Conservation (phyloP, 345 rosid species). For the Gossypium sturtianum region DNA sequence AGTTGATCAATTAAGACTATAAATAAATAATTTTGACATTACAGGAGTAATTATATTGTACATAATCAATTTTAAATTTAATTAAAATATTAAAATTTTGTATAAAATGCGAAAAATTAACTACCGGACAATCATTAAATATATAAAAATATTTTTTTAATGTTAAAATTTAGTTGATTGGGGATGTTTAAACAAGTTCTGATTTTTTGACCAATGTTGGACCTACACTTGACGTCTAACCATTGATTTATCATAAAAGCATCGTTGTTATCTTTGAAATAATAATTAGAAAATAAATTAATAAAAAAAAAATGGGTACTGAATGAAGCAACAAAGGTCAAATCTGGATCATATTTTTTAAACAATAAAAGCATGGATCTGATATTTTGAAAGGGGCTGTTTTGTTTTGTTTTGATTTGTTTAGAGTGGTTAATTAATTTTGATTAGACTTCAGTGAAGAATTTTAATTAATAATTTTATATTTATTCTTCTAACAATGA, state of each 20-base stretch:
- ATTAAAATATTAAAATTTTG: too few species aligned
- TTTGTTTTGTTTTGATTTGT: neutral
- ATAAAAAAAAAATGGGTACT: neutral
- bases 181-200: neutral
- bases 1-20: too few species aligned
- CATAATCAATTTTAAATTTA: too few species aligned
- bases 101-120: too few species aligned
- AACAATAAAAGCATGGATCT: constrained; percentile 2
- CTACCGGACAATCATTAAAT: too few species aligned
- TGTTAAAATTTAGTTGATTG: neutral
- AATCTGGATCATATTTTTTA: neutral
- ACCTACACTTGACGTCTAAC: neutral
- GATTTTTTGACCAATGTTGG: neutral
- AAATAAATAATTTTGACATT: too few species aligned
- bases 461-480: neutral
- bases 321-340: neutral
- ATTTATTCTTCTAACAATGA: constrained; percentile 6
- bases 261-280: neutral
- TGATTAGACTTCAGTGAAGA: neutral
- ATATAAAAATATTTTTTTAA: too few species aligned
- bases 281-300: too few species aligned
- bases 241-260: neutral
- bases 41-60: too few species aligned
- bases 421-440: neutral
- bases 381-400: constrained; percentile 3